Percentiles rank a stretch among this genome's conserved stretches.
Conservation (phyloP, 1,284 basidiomycete genomes). For the Acaromyces ingoldii region DNA sequence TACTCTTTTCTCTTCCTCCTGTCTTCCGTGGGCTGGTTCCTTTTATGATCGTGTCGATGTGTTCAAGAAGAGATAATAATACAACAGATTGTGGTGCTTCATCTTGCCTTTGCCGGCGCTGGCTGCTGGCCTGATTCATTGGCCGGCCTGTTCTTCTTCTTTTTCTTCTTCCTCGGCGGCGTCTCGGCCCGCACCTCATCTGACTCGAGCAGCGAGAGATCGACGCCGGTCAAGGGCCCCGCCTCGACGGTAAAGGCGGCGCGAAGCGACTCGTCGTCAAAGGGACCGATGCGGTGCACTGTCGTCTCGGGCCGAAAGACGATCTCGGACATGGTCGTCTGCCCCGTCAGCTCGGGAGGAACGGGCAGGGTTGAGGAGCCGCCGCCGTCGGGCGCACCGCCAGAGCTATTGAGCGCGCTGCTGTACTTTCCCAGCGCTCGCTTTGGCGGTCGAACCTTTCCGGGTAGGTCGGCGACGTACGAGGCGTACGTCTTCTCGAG, state of each 20-base stretch:
- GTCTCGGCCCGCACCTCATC: neutral
- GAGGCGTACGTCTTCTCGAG: conserved; percentile 10
- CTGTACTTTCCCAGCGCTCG: neutral
- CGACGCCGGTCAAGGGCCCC: neutral
- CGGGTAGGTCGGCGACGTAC: conserved; percentile 13
- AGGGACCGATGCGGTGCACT: conserved; percentile 7
- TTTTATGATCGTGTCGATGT: too few species aligned
- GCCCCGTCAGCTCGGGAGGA: neutral
- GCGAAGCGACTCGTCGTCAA: conserved; percentile 10
- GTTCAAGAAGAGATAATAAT: too few species aligned
- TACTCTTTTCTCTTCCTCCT: too few species aligned
- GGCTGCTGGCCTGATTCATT: too few species aligned
- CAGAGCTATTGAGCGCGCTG: neutral
- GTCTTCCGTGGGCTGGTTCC: too few species aligned
- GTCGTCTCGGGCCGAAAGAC: conserved; percentile 16
- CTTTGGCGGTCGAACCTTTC: conserved; percentile 6
- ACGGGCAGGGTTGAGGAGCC: too few species aligned
- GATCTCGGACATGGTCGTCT: conserved; percentile 11
- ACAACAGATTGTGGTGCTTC: too few species aligned
- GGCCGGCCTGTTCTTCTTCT: too few species aligned
- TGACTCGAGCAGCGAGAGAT: conserved; percentile 3
- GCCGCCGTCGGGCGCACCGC: neutral
- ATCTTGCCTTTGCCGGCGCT: too few species aligned
- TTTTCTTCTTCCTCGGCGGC: conserved; percentile 6
- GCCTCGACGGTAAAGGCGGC: conserved; percentile 6